Conservation (phyloP, 768 basidiomycete species). For the Serpula lacrymans region DNA sequence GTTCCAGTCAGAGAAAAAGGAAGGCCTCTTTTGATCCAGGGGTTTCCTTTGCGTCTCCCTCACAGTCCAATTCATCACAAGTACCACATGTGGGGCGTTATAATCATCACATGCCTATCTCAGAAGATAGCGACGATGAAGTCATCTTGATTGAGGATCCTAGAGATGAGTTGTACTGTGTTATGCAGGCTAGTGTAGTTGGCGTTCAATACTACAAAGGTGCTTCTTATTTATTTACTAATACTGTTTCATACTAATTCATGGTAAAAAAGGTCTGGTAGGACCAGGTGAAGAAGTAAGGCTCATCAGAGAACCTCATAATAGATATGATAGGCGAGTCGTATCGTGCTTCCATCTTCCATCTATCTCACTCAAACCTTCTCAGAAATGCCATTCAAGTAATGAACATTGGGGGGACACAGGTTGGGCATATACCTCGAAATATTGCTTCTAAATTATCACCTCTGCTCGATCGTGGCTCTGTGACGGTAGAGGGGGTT, state of each 20-base stretch:
- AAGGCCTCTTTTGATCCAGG: conserved; percentile 30
- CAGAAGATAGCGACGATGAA: conserved; percentile 42
- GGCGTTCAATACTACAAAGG: conserved; percentile 84
- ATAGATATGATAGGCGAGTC: conserved; percentile 61
- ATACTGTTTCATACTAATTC: background rate
- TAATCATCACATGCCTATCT: conserved; percentile 9
- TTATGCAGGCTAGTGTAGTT: conserved; percentile 60
- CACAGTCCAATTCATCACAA: conserved; percentile 14
- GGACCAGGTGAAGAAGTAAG: conserved; percentile 75
- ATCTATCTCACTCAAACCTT: background rate
- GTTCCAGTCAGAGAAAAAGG: conserved; percentile 42
- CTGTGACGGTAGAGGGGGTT: conserved; percentile 70
- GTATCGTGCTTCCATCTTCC: background rate
- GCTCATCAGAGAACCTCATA: conserved; percentile 62
- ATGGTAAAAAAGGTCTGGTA: conserved; percentile 57
- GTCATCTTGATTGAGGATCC: conserved; percentile 41
- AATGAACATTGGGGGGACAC: conserved; percentile 64
- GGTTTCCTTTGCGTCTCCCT: conserved; percentile 9
- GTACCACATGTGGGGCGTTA: no score
- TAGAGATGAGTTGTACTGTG: conserved; percentile 67
- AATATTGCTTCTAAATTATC: conserved; percentile 57
- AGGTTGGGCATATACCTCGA: conserved; percentile 81
- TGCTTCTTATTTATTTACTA: conserved; percentile 16
- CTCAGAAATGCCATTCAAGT: conserved; percentile 78
- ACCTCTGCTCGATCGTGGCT: conserved; percentile 61